These are phyloP conservation scores for Pyrenula massariospora DNA, from an alignment of 495 filamentous ascomycete genomes.

Conservation along the genomic window DNA sequence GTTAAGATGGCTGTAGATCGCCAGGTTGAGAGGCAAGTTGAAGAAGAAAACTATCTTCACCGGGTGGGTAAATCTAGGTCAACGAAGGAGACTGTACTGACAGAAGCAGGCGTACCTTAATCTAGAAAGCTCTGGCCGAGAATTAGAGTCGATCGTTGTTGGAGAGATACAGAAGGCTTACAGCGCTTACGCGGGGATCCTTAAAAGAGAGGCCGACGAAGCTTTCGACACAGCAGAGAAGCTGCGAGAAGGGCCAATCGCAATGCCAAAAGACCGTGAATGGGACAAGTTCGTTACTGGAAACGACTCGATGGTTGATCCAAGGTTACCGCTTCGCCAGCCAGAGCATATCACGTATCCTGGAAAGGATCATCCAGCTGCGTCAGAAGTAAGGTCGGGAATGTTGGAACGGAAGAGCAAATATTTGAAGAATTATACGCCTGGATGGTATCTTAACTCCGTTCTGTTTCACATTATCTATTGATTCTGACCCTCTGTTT, in stretches of 20 bases:
- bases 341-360: conserved; percentile 84
- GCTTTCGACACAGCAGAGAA: conserved; percentile 66
- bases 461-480: conserved; percentile 1
- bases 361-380: conserved; percentile 80
- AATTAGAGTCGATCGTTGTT: conserved; percentile 90
- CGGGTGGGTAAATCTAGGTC: conserved; percentile 43
- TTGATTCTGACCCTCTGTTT: background rate
- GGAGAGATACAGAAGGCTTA: conserved; percentile 96
- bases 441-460: conserved; percentile 65
- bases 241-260: conserved; percentile 71
- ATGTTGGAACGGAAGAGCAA: conserved; percentile 96
- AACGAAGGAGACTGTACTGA: conserved; percentile 9
- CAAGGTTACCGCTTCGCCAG: conserved; percentile 63
- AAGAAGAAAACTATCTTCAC: conserved; percentile 95
- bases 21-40: conserved; percentile 82
- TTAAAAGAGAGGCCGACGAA: conserved; percentile 80
- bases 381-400: conserved; percentile 75
- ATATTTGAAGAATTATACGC: conserved; percentile 94
- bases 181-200: conserved; percentile 77
- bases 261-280: conserved; percentile 84
- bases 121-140: conserved; percentile 84
- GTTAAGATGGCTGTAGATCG: conserved; percentile 72
- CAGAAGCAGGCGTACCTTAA: conserved; percentile 73
- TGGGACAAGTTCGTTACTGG: conserved; percentile 75
- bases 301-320: conserved; percentile 82